Conservation (phyloP, 2,329 filamentous ascomycete genomes). For the Gyromitra esculenta region DNA sequence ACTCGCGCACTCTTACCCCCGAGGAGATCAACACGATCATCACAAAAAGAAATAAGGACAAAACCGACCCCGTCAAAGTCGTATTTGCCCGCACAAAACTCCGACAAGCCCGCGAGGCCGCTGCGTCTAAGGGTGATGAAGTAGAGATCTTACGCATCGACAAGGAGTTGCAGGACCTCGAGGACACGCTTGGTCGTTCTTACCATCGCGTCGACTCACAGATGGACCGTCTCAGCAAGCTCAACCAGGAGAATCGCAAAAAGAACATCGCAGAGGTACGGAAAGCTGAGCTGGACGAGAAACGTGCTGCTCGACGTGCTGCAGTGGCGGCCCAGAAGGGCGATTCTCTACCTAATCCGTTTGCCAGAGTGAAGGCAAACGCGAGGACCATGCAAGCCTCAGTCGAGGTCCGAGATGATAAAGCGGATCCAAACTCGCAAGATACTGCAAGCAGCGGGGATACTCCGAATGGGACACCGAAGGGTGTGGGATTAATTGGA, state of each 20-base stretch:
- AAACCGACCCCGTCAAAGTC: slow-evolving; percentile 81
- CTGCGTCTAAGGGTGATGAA: slow-evolving; percentile 71
- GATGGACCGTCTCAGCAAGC: slow-evolving; percentile 81
- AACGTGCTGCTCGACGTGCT: slow-evolving; percentile 73
- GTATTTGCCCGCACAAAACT: slow-evolving; percentile 78
- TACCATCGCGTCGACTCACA: slow-evolving; percentile 64
- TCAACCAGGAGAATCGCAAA: slow-evolving; percentile 85
- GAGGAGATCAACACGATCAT: slow-evolving; percentile 56
- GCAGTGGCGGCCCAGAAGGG: slow-evolving; percentile 69
- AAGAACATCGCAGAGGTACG: slow-evolving; percentile 90
- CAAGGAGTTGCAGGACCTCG: slow-evolving; percentile 71
- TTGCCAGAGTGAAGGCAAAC: slow-evolving; percentile 72
- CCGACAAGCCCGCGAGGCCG: slow-evolving; percentile 72
- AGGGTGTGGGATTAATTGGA: slow-evolving; percentile 36
- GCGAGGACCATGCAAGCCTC: slow-evolving; percentile 74
- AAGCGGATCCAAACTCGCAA: slow-evolving; percentile 28
- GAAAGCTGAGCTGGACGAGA: slow-evolving; percentile 85
- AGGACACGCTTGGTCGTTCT: slow-evolving; percentile 71
- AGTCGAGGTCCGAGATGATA: slow-evolving; percentile 62
- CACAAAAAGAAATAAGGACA: slow-evolving; percentile 69
- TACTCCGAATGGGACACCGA: slow-evolving; percentile 56
- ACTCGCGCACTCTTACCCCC: slow-evolving; percentile 52
- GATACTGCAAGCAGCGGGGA: slow-evolving; percentile 60
- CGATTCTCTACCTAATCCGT: slow-evolving; percentile 61
- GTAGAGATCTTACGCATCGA: slow-evolving; percentile 63